Evolutionary conservation across 805 yeast genomes (phyloP).

Genomic region (Hyphopichia homilentoma): DNA sequence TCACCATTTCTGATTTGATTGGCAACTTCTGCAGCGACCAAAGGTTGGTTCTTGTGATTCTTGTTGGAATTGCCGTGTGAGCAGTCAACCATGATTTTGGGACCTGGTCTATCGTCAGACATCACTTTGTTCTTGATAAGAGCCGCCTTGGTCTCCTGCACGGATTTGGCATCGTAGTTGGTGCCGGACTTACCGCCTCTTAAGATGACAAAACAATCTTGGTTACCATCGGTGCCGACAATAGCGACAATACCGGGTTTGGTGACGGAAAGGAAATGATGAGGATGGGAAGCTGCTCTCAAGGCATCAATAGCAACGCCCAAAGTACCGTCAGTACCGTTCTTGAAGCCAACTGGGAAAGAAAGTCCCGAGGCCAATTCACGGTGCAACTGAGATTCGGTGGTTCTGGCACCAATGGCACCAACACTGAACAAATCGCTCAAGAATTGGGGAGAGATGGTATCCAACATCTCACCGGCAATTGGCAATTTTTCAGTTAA

Average conservation of each 20-base stretch:
- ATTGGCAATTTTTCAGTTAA: conserved; percentile 84
- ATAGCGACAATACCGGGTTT: conserved; percentile 96
- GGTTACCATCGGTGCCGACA: conserved; percentile 92
- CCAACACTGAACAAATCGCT: conserved; percentile 93
- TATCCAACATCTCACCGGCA: conserved; percentile 97
- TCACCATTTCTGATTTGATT: conserved; percentile 79
- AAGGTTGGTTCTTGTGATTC: conserved; percentile 90
- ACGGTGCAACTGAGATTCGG: conserved; percentile 96
- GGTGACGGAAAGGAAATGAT: conserved; percentile 91
- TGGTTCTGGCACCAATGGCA: conserved; percentile 98
- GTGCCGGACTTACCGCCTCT: conserved; percentile 97
- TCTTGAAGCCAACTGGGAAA: conserved; percentile 97
- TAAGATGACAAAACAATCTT: conserved; percentile 83
- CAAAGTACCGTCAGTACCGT: conserved; percentile 94
- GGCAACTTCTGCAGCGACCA: conserved; percentile 73
- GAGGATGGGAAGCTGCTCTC: conserved; percentile 87
- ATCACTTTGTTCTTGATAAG: conserved; percentile 49
- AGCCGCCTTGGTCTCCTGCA: conserved; percentile 60
- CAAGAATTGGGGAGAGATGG: conserved; percentile 93
- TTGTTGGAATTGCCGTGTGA: conserved; percentile 95
- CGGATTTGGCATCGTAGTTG: conserved; percentile 76
- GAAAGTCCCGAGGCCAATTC: conserved; percentile 95
- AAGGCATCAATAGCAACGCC: conserved; percentile 95
- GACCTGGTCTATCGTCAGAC: conserved; percentile 43
- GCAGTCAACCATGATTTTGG: conserved; percentile 91